phyloP scores from a whole-genome alignment of 805 yeast genomes.

The Saccharomycopsis sp. region DNA sequence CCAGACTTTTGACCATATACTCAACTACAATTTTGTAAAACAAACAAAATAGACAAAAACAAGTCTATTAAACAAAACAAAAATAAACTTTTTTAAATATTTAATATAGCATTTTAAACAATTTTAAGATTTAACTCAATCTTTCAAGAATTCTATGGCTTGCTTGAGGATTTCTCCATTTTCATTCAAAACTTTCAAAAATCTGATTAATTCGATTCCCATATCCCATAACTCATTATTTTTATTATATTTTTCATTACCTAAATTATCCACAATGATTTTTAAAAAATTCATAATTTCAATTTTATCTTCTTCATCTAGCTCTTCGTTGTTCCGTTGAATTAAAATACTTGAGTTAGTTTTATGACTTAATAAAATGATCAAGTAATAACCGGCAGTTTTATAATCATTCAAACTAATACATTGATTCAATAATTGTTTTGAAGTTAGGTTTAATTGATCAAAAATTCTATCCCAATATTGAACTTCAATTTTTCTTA shows the following conservation, averaged over 20 bases:
- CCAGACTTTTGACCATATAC: too few species aligned
- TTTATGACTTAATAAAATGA: slow-evolving; percentile 36
- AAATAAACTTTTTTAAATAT: too few species aligned
- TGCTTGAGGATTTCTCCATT: slow-evolving; percentile 8
- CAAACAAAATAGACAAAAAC: too few species aligned
- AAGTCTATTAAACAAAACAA: too few species aligned
- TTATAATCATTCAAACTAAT: slow-evolving; percentile 33
- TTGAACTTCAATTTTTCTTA: slow-evolving; percentile 39
- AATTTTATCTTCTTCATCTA: slow-evolving; percentile 16
- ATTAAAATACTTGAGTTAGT: slow-evolving; percentile 21
- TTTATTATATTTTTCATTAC: slow-evolving; percentile 15
- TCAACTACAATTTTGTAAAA: too few species aligned
- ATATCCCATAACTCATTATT: slow-evolving; percentile 25
- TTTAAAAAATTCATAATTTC: slow-evolving; percentile 21
- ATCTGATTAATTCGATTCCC: slow-evolving; percentile 24
- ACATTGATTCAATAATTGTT: slow-evolving; percentile 31
- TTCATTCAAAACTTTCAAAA: slow-evolving; percentile 23
- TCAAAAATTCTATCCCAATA: slow-evolving; percentile 37
- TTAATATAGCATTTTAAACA: too few species aligned
- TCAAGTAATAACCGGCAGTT: slow-evolving; percentile 35
- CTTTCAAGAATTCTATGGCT: slow-evolving; percentile 3
- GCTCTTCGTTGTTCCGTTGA: slow-evolving; percentile 10
- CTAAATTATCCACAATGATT: slow-evolving; percentile 21
- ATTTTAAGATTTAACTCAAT: too few species aligned
- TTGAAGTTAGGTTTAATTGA: slow-evolving; percentile 30